Conservation (phyloP, 225 moss, liverwort and hornwort species). For the Sphagnum contortum region DNA sequence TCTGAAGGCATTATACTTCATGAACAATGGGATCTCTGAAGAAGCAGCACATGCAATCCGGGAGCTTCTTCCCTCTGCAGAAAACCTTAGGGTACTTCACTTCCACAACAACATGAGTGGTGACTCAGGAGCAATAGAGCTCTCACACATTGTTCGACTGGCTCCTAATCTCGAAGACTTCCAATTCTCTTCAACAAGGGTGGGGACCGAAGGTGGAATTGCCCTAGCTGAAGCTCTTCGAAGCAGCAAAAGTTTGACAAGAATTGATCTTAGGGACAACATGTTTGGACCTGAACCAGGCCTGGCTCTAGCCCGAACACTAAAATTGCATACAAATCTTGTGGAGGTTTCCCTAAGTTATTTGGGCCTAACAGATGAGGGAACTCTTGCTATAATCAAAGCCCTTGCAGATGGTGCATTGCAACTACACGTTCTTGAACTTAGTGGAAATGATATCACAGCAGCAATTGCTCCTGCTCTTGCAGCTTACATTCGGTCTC, state of each 20-base stretch:
- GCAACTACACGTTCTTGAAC: slow-evolving; percentile 29
- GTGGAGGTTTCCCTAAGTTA: slow-evolving; percentile 33
- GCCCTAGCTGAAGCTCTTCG: slow-evolving; percentile 31
- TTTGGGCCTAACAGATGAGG: slow-evolving; percentile 30
- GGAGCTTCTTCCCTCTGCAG: slow-evolving; percentile 29
- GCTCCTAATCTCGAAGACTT: slow-evolving; percentile 33
- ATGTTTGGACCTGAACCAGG: slow-evolving; percentile 48
- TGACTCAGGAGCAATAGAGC: slow-evolving; percentile 34
- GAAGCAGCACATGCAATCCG: slow-evolving; percentile 42
- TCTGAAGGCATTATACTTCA: slow-evolving; percentile 37
- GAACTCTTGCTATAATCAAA: slow-evolving; percentile 19
- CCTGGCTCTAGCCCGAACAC: slow-evolving; percentile 19
- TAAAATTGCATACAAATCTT: slow-evolving; percentile 29
- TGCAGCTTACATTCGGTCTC: slow-evolving; percentile 21
- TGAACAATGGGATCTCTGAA: slow-evolving; percentile 55
- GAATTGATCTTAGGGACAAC: slow-evolving; percentile 42
- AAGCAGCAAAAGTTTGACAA: slow-evolving; percentile 18
- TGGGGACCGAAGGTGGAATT: slow-evolving; percentile 32
- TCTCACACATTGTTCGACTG: slow-evolving; percentile 20
- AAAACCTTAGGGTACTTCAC: slow-evolving; percentile 24
- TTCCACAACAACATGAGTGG: slow-evolving; percentile 62
- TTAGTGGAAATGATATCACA: slow-evolving; percentile 40
- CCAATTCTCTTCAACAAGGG: slow-evolving; percentile 46
- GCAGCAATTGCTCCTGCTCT: slow-evolving; percentile 17
- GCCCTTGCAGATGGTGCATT: slow-evolving; percentile 24